Percentiles rank a stretch among this genome's conserved stretches.
These are phyloP conservation scores for Fagopyrum esculentum DNA, from an alignment of 148 eudicot species.

Conservation along the genomic window DNA sequence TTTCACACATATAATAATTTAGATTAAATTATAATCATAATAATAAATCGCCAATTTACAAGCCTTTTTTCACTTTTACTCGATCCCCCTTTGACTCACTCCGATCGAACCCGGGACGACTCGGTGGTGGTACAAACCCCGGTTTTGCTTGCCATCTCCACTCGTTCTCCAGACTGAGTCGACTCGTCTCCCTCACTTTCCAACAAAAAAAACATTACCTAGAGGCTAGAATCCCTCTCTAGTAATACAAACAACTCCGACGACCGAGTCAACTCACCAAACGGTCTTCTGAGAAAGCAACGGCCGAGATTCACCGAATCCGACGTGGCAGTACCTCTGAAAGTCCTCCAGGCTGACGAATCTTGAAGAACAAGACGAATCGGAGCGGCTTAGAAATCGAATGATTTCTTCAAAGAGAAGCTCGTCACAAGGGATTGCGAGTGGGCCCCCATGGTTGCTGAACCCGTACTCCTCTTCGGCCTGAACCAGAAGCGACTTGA, in stretches of 20 bases:
- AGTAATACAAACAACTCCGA: not conserved
- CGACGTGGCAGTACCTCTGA: slow-evolving; percentile 43
- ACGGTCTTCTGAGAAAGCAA: slow-evolving; percentile 44
- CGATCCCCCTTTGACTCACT: slow-evolving; percentile 18
- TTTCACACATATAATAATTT: not conserved
- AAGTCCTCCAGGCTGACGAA: slow-evolving; percentile 55
- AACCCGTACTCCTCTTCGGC: slow-evolving; percentile 61
- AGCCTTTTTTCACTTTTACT: not conserved
- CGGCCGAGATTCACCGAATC: slow-evolving; percentile 55
- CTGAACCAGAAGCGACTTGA: slow-evolving; percentile 29
- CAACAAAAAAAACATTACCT: slow-evolving; percentile 4
- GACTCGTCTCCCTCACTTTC: slow-evolving; percentile 24
- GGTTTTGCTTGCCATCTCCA: slow-evolving; percentile 44
- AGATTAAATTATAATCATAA: not conserved
- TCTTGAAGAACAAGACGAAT: slow-evolving; percentile 12
- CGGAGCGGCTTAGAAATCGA: slow-evolving; percentile 24
- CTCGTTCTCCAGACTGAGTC: slow-evolving; percentile 20
- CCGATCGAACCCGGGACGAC: slow-evolving; percentile 57
- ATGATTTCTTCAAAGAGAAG: slow-evolving; percentile 31
- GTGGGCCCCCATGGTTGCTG: slow-evolving; percentile 32
- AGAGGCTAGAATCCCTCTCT: slow-evolving; percentile 8
- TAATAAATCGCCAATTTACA: slow-evolving; percentile 12
- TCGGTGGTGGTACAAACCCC: slow-evolving; percentile 31
- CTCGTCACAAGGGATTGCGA: slow-evolving; percentile 58
- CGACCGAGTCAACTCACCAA: slow-evolving; percentile 26